Evolutionary conservation across 106 monocot genomes (phyloP).

Genomic region (Triglochin maritima): DNA sequence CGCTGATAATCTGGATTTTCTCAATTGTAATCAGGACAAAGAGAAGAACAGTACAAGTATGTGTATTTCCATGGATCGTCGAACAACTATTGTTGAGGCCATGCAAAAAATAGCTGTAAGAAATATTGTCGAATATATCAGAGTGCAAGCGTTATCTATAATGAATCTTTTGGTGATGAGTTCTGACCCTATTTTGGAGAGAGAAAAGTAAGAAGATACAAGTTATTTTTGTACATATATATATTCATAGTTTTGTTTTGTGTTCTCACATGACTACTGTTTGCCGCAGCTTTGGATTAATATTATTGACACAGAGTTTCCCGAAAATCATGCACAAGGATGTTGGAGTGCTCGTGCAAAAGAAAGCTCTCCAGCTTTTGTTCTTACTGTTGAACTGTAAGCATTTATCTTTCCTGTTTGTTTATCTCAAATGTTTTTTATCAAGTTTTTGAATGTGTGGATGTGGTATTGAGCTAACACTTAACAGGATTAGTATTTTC

Average conservation of each 20-base stretch:
- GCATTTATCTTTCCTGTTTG: slow-evolving; percentile 2
- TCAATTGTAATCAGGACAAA: neutral
- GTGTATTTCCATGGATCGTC: slow-evolving; percentile 3
- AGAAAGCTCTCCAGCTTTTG: slow-evolving; percentile 57
- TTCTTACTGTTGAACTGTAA: slow-evolving; percentile 69
- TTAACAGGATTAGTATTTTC: no score
- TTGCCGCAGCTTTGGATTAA: slow-evolving; percentile 36
- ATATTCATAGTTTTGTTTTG: slow-evolving; percentile 1
- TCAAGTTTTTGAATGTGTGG: no score
- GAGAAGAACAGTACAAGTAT: neutral
- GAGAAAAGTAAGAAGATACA: slow-evolving; percentile 5
- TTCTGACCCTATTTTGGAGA: slow-evolving; percentile 4
- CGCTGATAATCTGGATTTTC: neutral
- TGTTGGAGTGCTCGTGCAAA: slow-evolving; percentile 30
- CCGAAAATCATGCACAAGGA: slow-evolving; percentile 42
- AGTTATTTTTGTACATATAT: no score
- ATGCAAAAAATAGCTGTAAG: slow-evolving; percentile 2
- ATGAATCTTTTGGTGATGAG: slow-evolving; percentile 6
- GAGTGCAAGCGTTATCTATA: slow-evolving; percentile 4
- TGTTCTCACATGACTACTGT: no score
- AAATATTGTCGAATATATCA: neutral
- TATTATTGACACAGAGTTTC: slow-evolving; percentile 29
- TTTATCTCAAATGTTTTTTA: no score
- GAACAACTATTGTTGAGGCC: neutral
- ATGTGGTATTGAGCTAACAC: no score